Conservation (phyloP, 768 basidiomycete genomes). For the Naematelia aurantialba region DNA sequence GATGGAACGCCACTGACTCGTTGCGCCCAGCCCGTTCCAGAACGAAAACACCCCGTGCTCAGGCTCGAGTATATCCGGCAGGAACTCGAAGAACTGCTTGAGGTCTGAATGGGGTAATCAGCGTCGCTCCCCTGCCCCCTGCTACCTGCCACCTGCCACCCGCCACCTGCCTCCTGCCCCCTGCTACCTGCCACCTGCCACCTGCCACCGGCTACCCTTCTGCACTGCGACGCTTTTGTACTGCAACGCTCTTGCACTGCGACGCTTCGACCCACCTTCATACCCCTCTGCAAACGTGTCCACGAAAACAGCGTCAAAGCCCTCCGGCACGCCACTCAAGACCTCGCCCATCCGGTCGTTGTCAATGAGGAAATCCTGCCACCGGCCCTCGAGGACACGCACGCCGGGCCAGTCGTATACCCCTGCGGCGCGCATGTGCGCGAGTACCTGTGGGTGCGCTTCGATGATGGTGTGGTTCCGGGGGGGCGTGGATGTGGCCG, state of each 20-base stretch:
- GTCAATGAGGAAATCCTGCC: constrained; percentile 69
- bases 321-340: constrained; percentile 54
- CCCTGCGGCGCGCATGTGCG: constrained; percentile 66
- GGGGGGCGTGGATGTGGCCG: constrained; percentile 57
- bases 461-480: constrained; percentile 83
- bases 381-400: constrained; percentile 78
- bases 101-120: constrained; percentile 55
- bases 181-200: no score
- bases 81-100: constrained; percentile 70
- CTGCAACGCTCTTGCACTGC: no score
- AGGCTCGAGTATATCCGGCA: constrained; percentile 71
- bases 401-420: constrained; percentile 78
- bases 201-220: no score
- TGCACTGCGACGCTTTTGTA: no score
- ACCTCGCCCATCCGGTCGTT: constrained; percentile 40
- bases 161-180: not conserved
- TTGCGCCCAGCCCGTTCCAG: constrained; percentile 95
- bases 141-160: no score
- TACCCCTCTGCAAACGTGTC: constrained; percentile 93
- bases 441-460: constrained; percentile 86
- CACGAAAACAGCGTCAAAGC: constrained; percentile 84
- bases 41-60: constrained; percentile 82
- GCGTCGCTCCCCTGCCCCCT: not conserved
- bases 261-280: constrained; percentile 52
- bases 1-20: no score